Percentiles rank a stretch among this genome's conserved stretches.
Evolutionary conservation across 2,329 filamentous ascomycete species (phyloP).

Genomic region (Harringtonia lauricola): DNA sequence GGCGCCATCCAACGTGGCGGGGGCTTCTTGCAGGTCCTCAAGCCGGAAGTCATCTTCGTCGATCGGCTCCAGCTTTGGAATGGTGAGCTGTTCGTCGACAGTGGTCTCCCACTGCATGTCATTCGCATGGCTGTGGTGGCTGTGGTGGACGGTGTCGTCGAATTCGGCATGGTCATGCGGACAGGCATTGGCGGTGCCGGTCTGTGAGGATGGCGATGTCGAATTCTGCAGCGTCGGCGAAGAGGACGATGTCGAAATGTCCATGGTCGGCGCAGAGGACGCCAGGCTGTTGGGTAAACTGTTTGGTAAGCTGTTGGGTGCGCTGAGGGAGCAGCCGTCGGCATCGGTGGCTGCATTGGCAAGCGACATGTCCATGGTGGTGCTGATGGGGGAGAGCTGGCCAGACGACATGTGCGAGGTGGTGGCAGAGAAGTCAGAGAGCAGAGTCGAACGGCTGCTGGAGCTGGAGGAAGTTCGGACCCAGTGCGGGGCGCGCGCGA

Average conservation of each 20-base stretch:
- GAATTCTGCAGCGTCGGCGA: slow-evolving; percentile 33
- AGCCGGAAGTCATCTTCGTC: slow-evolving; percentile 45
- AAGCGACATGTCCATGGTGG: slow-evolving; percentile 29
- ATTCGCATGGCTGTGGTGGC: slow-evolving; percentile 24
- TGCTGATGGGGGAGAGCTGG: slow-evolving; percentile 43
- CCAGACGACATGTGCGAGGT: slow-evolving; percentile 23
- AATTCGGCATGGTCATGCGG: slow-evolving; percentile 20
- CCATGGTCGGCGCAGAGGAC: slow-evolving; percentile 3
- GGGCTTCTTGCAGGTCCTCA: slow-evolving; percentile 37
- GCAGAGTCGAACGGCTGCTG: slow-evolving; percentile 18
- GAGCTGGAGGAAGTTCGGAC: slow-evolving; percentile 16
- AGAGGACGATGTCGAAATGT: slow-evolving; percentile 23
- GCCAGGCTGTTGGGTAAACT: too few relatives aligned
- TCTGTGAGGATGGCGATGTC: slow-evolving; percentile 34
- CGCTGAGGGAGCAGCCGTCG: slow-evolving; percentile 16
- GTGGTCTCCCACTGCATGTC: slow-evolving; percentile 36
- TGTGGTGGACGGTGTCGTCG: slow-evolving; percentile 1
- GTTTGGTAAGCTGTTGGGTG: slow-evolving; percentile 7
- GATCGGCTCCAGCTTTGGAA: slow-evolving; percentile 45
- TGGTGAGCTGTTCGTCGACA: slow-evolving; percentile 31
- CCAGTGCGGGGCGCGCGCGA: slow-evolving; percentile 27
- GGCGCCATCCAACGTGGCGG: slow-evolving; percentile 18
- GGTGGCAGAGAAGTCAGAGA: slow-evolving; percentile 18
- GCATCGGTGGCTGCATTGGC: slow-evolving; percentile 7
- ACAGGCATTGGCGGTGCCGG: slow-evolving; percentile 29